These are phyloP conservation scores for Paraphaeosphaeria minitans DNA, from an alignment of 2,329 filamentous ascomycete species.

Conservation along the genomic window DNA sequence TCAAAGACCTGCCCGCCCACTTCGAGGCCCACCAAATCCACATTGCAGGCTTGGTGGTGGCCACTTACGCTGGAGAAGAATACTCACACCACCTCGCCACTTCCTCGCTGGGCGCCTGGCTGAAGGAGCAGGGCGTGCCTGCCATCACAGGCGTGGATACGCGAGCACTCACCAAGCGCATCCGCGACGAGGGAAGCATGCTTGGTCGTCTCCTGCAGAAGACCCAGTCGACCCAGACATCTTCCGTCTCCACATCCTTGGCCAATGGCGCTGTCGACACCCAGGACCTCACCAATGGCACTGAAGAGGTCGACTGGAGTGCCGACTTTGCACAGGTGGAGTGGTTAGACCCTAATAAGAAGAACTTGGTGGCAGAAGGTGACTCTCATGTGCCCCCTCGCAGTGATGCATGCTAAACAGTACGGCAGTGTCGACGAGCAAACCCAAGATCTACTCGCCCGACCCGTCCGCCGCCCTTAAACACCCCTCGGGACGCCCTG, in stretches of 20 bases:
- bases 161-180: constrained; percentile 88
- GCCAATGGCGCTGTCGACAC: constrained; percentile 48
- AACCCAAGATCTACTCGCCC: constrained; percentile 84
- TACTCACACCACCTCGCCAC: constrained; percentile 92
- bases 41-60: constrained; percentile 86
- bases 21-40: constrained; percentile 95
- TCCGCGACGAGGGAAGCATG: constrained; percentile 94
- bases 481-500: constrained; percentile 83
- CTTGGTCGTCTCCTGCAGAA: constrained; percentile 85
- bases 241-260: constrained; percentile 32
- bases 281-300: constrained; percentile 38
- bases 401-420: constrained; percentile 25
- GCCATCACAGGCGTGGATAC: constrained; percentile 97
- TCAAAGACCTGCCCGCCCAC: constrained; percentile 84
- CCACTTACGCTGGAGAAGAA: constrained; percentile 91
- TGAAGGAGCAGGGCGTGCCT: constrained; percentile 93
- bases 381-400: constrained; percentile 49
- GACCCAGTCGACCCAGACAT: constrained; percentile 60
- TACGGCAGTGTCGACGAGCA: constrained; percentile 80
- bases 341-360: constrained; percentile 90
- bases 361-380: constrained; percentile 95
- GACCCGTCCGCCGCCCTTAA: constrained; percentile 72
- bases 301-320: constrained; percentile 53
- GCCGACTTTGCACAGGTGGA: constrained; percentile 76
- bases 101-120: constrained; percentile 90